Evolutionary conservation across 2,329 filamentous ascomycete species (phyloP), one percentile per base, ranked within the genome.

Genomic region (Aspergillus nomiae): DNA sequence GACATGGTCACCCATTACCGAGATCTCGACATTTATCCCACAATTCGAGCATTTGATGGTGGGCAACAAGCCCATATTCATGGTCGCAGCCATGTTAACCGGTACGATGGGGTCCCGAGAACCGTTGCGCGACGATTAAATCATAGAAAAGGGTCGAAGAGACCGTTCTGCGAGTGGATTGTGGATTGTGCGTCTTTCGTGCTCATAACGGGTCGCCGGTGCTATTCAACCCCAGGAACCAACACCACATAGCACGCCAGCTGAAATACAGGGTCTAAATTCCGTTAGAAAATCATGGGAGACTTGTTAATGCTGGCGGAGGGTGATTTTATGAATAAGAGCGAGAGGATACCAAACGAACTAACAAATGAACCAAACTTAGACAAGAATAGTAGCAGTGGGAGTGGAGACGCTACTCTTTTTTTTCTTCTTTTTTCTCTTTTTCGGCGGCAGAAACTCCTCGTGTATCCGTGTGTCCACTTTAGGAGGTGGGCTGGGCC

Each of bases 1-100:
- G 65, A 92, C 76, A 81, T 97, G 93, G 65, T 96, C 92, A 65
- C 92, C 92, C 89, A 97, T 91, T 76, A 89, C 83, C 46, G 90
- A 90, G 69, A 97, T 95, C 74, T 94, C 90, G 63, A 97, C 91
- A 71, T 94, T 87, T 46, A 82, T 78, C 46, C 88, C 87, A 75
- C 92, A 96, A 80, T 85, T 88, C 59, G 92, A 96, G 79, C 92
- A 96, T 84, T 94, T 96, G 79, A 96, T 91, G 28, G 89, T 89
- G 73, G 92, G 92, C 82, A 95, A 83, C 67, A 94, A 87, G 77
- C 86, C 90, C 76, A 88, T 85, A 73, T 88, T 84, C 70, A 82
- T 82, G 61, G 74, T 67, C 57, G 74, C 73, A 73, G 78, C 79
- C 65, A 67, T 69, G 54, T 60, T 45, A 51, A 3, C 78, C 26